Evolutionary conservation across 2,329 filamentous ascomycete species (phyloP).

Genomic region (Cordyceps javanica): DNA sequence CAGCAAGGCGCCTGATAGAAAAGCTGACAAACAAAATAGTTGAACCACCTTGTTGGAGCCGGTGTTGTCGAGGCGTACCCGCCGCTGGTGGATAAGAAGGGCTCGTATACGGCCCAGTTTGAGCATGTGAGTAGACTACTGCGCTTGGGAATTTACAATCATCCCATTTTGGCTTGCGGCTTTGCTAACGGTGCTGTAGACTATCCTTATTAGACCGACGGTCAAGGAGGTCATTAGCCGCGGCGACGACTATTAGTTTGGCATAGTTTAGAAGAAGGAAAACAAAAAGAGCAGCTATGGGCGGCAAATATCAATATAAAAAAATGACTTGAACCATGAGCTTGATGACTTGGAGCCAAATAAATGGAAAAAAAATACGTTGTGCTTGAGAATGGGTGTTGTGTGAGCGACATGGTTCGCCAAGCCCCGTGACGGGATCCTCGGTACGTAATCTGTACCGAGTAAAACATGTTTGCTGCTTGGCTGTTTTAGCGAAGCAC

Average conservation of each 20-base stretch:
- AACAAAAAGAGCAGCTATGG: not conserved
- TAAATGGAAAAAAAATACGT: not conserved
- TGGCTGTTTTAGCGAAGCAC: too few relatives aligned
- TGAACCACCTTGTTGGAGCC: conserved; percentile 77
- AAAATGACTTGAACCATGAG: not conserved
- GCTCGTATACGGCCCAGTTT: conserved; percentile 88
- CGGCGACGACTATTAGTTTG: conserved; percentile 71
- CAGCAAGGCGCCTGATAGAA: too few relatives aligned
- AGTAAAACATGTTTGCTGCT: not conserved
- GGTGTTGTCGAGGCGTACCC: conserved; percentile 90
- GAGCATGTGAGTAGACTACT: conserved; percentile 67
- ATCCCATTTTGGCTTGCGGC: not conserved
- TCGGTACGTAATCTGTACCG: too few relatives aligned
- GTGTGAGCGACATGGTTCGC: not conserved
- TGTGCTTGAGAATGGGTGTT: not conserved
- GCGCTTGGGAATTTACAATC: not conserved
- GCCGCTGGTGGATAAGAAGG: conserved; percentile 84
- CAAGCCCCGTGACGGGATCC: too few relatives aligned
- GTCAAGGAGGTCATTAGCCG: conserved; percentile 85
- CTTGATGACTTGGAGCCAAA: not conserved
- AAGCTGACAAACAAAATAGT: conserved; percentile 35
- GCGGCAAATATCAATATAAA: not conserved
- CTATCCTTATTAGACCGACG: conserved; percentile 68
- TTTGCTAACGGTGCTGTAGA: conserved; percentile 38
- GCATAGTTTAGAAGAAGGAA: too few relatives aligned